phyloP scores from a whole-genome alignment of 2,329 filamentous ascomycete species.

The Alternaria sp. region DNA sequence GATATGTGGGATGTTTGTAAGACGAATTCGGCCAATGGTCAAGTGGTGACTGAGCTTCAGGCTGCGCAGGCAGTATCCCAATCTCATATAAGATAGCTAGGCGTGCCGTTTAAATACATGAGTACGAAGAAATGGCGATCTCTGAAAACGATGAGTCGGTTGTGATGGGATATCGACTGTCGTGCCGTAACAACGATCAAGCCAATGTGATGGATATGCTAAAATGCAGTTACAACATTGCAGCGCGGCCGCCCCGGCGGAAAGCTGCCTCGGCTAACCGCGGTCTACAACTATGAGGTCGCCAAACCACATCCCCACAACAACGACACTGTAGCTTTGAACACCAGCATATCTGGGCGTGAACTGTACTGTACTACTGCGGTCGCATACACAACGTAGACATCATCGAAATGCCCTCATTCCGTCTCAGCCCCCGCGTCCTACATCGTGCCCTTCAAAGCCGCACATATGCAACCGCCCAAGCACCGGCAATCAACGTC shows the following conservation, averaged over 20 bases:
- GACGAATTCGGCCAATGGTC: no score
- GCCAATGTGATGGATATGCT: background rate
- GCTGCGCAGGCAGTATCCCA: no score
- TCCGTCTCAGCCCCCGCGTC: conserved; percentile 31
- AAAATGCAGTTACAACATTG: background rate
- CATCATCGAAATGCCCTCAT: conserved; percentile 34
- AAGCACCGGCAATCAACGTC: conserved; percentile 70
- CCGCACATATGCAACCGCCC: conserved; percentile 54
- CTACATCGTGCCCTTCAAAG: conserved; percentile 36
- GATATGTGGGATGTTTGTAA: no score
- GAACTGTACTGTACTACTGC: background rate
- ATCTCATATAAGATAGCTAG: no score
- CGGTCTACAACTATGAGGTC: conserved; percentile 18
- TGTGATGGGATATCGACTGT: no score
- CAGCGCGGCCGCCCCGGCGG: background rate
- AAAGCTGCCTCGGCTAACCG: conserved; percentile 28
- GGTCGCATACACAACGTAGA: background rate
- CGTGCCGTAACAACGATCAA: background rate
- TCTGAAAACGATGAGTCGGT: no score
- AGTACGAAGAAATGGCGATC: no score
- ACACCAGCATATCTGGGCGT: background rate
- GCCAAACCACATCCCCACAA: conserved; percentile 6
- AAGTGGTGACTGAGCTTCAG: no score
- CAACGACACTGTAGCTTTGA: conserved; percentile 3
- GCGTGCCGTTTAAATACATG: no score